Base-by-base conservation (phyloP, 2,329 filamentous ascomycete genomes). In the Chaetomium sp. region DNA sequence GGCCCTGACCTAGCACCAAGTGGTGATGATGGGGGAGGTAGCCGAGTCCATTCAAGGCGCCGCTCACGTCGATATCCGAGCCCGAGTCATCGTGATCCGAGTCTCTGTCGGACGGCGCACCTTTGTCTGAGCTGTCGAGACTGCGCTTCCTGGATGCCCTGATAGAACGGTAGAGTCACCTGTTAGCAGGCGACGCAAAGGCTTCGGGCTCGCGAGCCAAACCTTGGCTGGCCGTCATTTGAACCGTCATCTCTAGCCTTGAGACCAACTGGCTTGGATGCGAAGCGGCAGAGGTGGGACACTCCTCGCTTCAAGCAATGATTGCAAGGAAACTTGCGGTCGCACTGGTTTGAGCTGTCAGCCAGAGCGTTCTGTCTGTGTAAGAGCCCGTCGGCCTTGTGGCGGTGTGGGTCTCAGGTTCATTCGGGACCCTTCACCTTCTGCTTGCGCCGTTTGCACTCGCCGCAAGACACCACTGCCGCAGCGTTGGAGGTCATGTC, bases 371-470 rank as follows among this genome's bases (percentile, higher is more conserved):
- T 12, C 12, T 7, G 54, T 12, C 12, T 7, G 54, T 49, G 45
- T 35, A 53, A 57, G 49, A 50, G 45, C 19, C 49, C 4, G 25
- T 13, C 19, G 51, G n/a, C 5, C 7, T 31, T 25, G 42, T 25
- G 57, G 42, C 33, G 35, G 42, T 60, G 57, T 60, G 57, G 57
- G 57, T n/a, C 42, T 56, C 25, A 1, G 13, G 16, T 13, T 13
- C 53, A 4, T 33, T n/a, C 16, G 35, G n/a, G 1, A 7, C 13
- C 25, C 13, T 33, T 59, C 25, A 77, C 80, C 76, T 81, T 83
- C 68, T 83, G 81, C 71, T 83, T 83, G 50, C 81, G 77, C 9
- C 81, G 77, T 66, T 81, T 80, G 67, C 81, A 83, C 69, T 83
- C 80, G 2, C 77, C 75, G 71, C 81, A 83, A 4, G 80, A 69